Conservation (phyloP, 2,329 filamentous ascomycete species). For the Emmonsiellopsis sp. region DNA sequence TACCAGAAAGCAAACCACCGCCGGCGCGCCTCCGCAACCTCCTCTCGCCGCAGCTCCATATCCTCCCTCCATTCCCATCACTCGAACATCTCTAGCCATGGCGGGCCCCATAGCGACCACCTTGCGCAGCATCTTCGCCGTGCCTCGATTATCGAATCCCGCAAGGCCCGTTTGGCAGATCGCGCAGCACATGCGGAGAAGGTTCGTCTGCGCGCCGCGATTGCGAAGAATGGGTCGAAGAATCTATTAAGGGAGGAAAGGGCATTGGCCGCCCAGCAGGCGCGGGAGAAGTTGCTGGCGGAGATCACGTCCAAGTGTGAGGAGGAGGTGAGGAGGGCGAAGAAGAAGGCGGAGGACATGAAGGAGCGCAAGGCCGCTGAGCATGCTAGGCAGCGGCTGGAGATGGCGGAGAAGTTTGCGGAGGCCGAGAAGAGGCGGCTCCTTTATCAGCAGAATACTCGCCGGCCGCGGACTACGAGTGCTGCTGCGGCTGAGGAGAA, state of each 20-base stretch:
- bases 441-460: constrained; percentile 37
- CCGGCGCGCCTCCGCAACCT: constrained; percentile 51
- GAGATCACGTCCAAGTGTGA: constrained; percentile 57
- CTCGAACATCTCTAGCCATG: constrained; percentile 42
- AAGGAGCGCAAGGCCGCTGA: constrained; percentile 55
- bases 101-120: constrained; percentile 46
- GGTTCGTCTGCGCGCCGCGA: constrained; percentile 52
- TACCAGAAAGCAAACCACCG: constrained; percentile 43
- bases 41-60: constrained; percentile 55
- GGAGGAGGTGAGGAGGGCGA: constrained; percentile 55
- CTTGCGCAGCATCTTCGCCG: constrained; percentile 57
- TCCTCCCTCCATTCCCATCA: constrained; percentile 55
- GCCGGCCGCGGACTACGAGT: constrained; percentile 44
- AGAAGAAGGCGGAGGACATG: constrained; percentile 58
- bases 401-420: constrained; percentile 57
- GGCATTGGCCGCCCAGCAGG: constrained; percentile 52
- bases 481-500: constrained; percentile 37
- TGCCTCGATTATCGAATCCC: constrained; percentile 54
- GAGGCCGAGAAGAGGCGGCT: constrained; percentile 51
- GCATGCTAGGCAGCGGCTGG: constrained; percentile 47
- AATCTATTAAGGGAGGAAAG: constrained; percentile 51
- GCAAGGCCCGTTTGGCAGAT: constrained; percentile 55
- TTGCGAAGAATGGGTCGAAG: constrained; percentile 50
- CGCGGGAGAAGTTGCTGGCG: constrained; percentile 53
- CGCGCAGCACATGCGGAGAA: constrained; percentile 57